Percentiles rank a stretch among this genome's conserved stretches.
These are phyloP conservation scores for Porcisia deanei DNA, from an alignment of 208 protist species.

Conservation along the genomic window DNA sequence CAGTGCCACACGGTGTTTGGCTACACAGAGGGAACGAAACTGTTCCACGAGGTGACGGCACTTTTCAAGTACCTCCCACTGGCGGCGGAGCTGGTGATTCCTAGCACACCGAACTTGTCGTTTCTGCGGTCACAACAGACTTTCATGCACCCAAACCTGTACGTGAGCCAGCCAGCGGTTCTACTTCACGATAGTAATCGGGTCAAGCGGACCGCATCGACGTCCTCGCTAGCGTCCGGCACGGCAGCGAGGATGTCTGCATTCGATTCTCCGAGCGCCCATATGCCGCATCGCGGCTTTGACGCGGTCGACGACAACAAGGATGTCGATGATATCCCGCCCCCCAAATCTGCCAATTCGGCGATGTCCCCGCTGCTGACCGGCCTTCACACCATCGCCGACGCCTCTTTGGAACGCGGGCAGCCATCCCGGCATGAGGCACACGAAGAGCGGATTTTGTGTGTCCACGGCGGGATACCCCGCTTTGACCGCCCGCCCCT, in stretches of 20 bases:
- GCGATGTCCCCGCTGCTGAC: neutral
- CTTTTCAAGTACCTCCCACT: constrained; percentile 81
- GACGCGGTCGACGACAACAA: constrained; percentile 22
- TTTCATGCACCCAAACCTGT: constrained; percentile 39
- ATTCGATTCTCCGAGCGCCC: neutral
- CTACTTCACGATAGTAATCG: constrained; percentile 18
- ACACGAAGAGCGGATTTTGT: constrained; percentile 70
- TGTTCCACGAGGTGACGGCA: constrained; percentile 62
- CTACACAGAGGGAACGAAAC: constrained; percentile 42
- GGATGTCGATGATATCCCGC: constrained; percentile 2
- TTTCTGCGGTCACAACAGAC: constrained; percentile 35
- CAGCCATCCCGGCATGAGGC: constrained; percentile 36
- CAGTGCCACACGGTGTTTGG: constrained; percentile 72
- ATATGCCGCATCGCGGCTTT: constrained; percentile 2
- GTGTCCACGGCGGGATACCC: constrained; percentile 79
- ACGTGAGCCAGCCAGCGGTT: constrained; percentile 37
- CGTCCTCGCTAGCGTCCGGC: neutral
- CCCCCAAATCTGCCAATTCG: neutral
- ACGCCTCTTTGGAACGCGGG: constrained; percentile 21
- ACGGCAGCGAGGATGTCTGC: neutral
- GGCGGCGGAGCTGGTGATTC: constrained; percentile 59
- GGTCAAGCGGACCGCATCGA: neutral
- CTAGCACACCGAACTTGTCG: constrained; percentile 43
- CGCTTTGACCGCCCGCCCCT: constrained; percentile 54
- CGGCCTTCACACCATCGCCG: constrained; percentile 31